Evolutionary conservation across 2,329 filamentous ascomycete species (phyloP).

Genomic region (Penicillium sp.): DNA sequence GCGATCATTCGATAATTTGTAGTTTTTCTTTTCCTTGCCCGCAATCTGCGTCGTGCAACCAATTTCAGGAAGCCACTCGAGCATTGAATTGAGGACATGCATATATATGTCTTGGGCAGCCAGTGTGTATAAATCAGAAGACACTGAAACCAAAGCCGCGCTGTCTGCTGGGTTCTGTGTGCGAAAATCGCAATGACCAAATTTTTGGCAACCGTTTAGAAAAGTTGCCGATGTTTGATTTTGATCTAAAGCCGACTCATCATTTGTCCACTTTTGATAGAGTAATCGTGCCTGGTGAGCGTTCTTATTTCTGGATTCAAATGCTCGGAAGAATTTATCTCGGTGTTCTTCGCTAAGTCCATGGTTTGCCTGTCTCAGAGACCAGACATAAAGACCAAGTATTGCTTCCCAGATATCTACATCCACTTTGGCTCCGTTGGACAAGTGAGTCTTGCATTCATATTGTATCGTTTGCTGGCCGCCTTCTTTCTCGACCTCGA

Average conservation of each 20-base stretch:
- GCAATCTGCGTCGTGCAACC: background rate
- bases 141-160: background rate
- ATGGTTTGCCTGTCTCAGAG: background rate
- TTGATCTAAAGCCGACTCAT: background rate
- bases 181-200: background rate
- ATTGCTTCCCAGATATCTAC: background rate
- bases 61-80: background rate
- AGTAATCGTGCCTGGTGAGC: slow-evolving; percentile 1
- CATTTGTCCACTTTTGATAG: slow-evolving; percentile 1
- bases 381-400: background rate
- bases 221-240: background rate
- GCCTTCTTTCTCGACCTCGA: background rate
- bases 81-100: slow-evolving; percentile 3
- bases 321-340: background rate
- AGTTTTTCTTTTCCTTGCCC: background rate
- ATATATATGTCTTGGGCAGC: slow-evolving; percentile 12
- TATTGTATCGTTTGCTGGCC: background rate
- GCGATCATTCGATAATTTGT: slow-evolving; percentile 2
- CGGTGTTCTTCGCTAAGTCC: background rate
- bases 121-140: slow-evolving; percentile 3
- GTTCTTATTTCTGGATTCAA: background rate
- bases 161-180: background rate
- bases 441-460: background rate
- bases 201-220: slow-evolving; percentile 1
- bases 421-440: background rate